A percentile compares a stretch with the other conserved stretches of the same genome.
These are phyloP conservation scores for Monosporascus sp. DNA, from an alignment of 2,329 filamentous ascomycete genomes.

Conservation along the genomic window DNA sequence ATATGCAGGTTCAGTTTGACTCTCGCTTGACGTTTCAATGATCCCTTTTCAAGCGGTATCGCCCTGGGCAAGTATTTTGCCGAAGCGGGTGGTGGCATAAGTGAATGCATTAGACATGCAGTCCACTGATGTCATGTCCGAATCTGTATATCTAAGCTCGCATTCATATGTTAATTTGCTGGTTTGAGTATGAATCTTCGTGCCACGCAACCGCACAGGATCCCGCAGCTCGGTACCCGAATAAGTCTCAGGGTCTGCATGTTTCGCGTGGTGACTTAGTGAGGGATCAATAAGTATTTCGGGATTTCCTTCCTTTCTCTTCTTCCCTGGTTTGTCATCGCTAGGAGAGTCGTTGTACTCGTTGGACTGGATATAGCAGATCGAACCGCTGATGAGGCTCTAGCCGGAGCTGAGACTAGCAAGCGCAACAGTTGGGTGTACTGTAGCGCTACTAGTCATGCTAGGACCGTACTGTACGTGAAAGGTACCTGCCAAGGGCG, in stretches of 20 bases:
- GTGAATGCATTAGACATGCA: not conserved
- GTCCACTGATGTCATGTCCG: not conserved
- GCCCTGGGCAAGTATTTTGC: not conserved
- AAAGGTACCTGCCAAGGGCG: no score
- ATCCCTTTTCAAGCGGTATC: no score
- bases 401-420: no score
- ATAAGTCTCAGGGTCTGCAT: not conserved
- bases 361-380: no score
- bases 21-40: no score
- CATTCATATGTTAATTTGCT: not conserved
- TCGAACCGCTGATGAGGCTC: no score
- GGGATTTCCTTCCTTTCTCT: no score
- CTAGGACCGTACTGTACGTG: not conserved
- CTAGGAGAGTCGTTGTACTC: no score
- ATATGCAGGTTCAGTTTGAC: not conserved
- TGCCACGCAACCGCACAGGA: not conserved
- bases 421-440: no score
- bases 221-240: not conserved
- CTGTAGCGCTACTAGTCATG: not conserved
- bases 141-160: not conserved
- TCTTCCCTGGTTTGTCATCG: no score
- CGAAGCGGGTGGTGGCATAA: not conserved
- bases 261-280: not conserved
- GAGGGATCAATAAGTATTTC: not conserved
- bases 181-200: not conserved